phyloP scores from a whole-genome alignment of 2,329 filamentous ascomycete species.

The Ramularia collo-cygni region DNA sequence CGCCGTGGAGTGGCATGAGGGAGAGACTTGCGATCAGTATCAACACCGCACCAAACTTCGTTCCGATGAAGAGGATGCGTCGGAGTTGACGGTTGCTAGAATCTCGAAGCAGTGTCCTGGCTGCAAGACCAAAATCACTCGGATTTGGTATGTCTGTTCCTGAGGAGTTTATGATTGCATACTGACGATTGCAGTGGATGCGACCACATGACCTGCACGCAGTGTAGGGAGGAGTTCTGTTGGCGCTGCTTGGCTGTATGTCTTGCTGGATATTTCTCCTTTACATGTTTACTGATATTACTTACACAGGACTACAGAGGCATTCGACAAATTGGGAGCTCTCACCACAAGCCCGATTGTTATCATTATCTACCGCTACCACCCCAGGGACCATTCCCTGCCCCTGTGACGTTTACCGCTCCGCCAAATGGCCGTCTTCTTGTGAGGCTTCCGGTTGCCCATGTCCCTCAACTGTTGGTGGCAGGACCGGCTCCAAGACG shows the following conservation, averaged over 20 bases:
- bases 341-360: too few relatives aligned
- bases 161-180: neutral
- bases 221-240: constrained; percentile 20
- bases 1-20: constrained; percentile 18
- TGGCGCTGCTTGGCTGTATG: constrained; percentile 14
- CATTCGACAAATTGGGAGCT: too few relatives aligned
- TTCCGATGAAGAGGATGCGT: constrained; percentile 4
- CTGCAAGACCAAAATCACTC: constrained; percentile 19
- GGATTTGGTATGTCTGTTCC: constrained; percentile 11
- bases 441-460: too few relatives aligned
- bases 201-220: constrained; percentile 12
- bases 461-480: too few relatives aligned
- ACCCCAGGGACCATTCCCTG: too few relatives aligned
- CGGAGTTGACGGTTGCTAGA: constrained; percentile 4
- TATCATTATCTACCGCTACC: too few relatives aligned
- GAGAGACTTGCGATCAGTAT: constrained; percentile 17
- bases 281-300: too few relatives aligned
- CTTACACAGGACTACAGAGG: too few relatives aligned
- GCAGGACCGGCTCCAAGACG: too few relatives aligned
- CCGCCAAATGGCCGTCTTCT: too few relatives aligned
- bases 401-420: too few relatives aligned
- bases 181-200: constrained; percentile 17
- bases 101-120: constrained; percentile 19
- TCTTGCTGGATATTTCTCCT: too few relatives aligned
- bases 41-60: neutral